A percentile compares a stretch with the other conserved stretches of the same genome.
phyloP scores from a whole-genome alignment of 768 basidiomycete species.

The Tulasnella sp. region DNA sequence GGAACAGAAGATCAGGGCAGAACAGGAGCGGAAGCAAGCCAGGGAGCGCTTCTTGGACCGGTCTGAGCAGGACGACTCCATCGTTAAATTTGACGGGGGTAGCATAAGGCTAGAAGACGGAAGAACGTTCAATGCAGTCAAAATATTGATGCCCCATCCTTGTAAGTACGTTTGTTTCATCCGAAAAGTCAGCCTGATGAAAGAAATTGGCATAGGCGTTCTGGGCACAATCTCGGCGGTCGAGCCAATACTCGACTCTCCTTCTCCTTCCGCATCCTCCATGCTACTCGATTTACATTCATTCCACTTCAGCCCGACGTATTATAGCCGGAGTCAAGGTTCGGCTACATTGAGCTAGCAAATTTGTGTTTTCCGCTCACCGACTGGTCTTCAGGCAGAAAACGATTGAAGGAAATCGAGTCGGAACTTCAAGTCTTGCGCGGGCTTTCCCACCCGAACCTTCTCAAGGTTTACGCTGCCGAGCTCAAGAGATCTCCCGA shows the following conservation, averaged over 20 bases:
- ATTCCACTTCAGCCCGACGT: conserved; percentile 52
- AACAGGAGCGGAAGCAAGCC: conserved; percentile 39
- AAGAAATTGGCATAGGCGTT: conserved; percentile 2
- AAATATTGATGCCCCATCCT: conserved; percentile 57
- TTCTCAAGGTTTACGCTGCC: conserved; percentile 56
- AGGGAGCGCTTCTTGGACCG: conserved; percentile 37
- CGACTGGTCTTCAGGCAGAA: conserved; percentile 28
- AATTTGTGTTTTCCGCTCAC: not conserved
- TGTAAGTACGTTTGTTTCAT: conserved; percentile 30
- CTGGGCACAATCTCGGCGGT: conserved; percentile 27
- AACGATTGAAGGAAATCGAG: conserved; percentile 28
- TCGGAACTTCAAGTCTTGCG: conserved; percentile 49
- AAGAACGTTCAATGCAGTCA: conserved; percentile 19
- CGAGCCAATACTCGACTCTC: conserved; percentile 62
- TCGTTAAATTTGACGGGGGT: conserved; percentile 31
- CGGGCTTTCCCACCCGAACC: conserved; percentile 48
- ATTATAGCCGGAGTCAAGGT: conserved; percentile 60
- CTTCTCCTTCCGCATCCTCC: conserved; percentile 33
- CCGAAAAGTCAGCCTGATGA: conserved; percentile 18
- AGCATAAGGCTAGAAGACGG: conserved; percentile 30
- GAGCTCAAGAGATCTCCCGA: conserved; percentile 44
- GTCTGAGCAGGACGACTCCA: conserved; percentile 21
- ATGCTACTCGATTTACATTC: conserved; percentile 47
- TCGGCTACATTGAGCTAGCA: not conserved
- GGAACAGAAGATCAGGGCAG: conserved; percentile 39